Percentiles rank a stretch among this genome's conserved stretches.
These are phyloP conservation scores for Backusella tarrabulga DNA, from an alignment of 192 early-diverging fungal species.

Conservation along the genomic window DNA sequence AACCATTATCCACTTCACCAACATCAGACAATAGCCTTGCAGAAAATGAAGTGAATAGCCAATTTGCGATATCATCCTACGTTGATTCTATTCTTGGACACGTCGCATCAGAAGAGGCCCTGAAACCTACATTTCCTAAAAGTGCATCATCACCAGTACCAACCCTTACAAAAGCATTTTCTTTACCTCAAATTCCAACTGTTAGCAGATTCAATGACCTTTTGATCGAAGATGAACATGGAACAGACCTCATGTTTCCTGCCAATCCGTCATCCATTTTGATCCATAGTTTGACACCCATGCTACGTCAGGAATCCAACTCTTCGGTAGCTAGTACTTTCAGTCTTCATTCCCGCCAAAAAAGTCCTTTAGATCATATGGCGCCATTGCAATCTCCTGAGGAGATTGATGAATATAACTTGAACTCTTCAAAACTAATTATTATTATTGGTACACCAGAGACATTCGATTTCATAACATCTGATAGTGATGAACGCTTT, in stretches of 20 bases:
- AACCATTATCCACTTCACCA: conserved; percentile 1
- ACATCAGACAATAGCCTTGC: background rate
- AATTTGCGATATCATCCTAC: background rate
- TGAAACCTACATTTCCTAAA: conserved; percentile 5
- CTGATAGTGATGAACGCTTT: conserved; percentile 33
- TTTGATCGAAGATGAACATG: conserved; percentile 16
- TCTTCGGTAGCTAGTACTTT: background rate
- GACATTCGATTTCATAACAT: conserved; percentile 34
- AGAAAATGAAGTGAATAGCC: background rate
- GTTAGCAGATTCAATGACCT: conserved; percentile 24
- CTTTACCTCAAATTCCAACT: conserved; percentile 18
- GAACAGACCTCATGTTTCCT: conserved; percentile 11
- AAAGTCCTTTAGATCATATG: background rate
- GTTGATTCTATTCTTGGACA: conserved; percentile 3
- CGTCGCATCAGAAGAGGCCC: background rate
- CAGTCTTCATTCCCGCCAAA: background rate
- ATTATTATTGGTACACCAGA: conserved; percentile 25
- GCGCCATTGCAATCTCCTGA: background rate
- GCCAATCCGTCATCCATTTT: conserved; percentile 20
- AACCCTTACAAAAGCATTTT: conserved; percentile 3
- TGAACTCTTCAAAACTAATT: conserved; percentile 24
- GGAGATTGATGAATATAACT: background rate
- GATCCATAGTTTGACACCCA: background rate
- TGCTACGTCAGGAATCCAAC: background rate
- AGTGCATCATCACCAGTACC: background rate